Evolutionary conservation across 108 stramenopile genomes (phyloP), one percentile per base, ranked within the genome.

Genomic region (Cyclotella choctawhatcheeana): DNA sequence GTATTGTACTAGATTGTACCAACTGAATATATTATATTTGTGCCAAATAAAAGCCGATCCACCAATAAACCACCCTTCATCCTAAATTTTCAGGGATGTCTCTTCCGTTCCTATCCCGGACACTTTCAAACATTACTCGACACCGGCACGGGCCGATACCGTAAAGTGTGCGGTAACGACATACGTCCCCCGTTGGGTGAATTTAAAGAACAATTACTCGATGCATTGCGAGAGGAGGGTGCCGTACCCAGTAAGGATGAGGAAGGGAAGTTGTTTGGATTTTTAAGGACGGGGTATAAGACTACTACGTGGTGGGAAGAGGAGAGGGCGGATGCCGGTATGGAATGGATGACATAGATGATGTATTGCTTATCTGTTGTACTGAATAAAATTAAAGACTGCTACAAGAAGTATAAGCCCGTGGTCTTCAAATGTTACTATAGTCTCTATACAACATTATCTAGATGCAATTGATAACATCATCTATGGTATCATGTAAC

Each of bases 241-340:
- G 84, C 88, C 16, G 66, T 94, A 54, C 64, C 78, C 34, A 48
- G 24, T 40, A 85, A 82, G 54, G 85, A 90, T 62, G 70, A 88
- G 20, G 91, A 95, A 78, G 90, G 90, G 14, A 64, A 73, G 35
- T 68, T 88, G 27, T 79, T 91, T 43, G 81, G 83, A n/a, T 95
- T 93, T 73, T 81, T 91, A 71, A 81, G 94, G 40, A 91, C 91
- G 16, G 94, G 94, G 30, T 91, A 91, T 81, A 95, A 95, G 82
- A 91, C 94, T 14, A 90, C 89, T 2, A 95, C 94, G 17, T 95
- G 94, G 94, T 95, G 94, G 94, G 94, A 95, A 72, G 94, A 95
- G 58, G 91, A 92, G 35, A 88, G 91, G 48, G 85, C 83, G 34
- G 74, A 91, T 29, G 89, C 90, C n/a, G 85, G 84, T 60, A 70